Percentiles rank a stretch among this genome's conserved stretches.
These are phyloP conservation scores for Aspergillus pseudoterreus DNA, from an alignment of 2,329 filamentous ascomycete species.

Conservation along the genomic window DNA sequence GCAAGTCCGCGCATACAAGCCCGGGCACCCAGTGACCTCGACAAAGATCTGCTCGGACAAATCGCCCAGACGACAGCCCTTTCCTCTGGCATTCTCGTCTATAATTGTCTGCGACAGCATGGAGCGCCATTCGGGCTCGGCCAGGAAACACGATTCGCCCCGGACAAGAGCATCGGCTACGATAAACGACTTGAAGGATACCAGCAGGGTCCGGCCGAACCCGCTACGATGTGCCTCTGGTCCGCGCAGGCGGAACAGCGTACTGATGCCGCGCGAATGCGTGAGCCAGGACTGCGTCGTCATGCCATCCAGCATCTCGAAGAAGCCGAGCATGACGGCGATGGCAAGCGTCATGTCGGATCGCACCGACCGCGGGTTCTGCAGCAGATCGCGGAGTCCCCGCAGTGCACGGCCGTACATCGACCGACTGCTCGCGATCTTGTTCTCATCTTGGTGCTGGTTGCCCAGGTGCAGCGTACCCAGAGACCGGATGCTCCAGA, in stretches of 20 bases:
- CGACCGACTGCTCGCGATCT: constrained; percentile 4
- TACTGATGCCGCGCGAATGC: constrained; percentile 7
- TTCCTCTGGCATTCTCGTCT: neutral
- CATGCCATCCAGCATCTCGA: constrained; percentile 11
- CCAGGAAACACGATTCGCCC: constrained; percentile 10
- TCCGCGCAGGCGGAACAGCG: constrained; percentile 7
- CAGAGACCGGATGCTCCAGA: constrained; percentile 6
- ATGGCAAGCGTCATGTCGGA: constrained; percentile 3
- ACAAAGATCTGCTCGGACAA: neutral
- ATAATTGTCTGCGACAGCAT: neutral
- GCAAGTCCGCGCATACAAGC: neutral
- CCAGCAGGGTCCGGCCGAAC: constrained; percentile 9
- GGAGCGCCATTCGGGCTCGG: constrained; percentile 4
- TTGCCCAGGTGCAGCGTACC: constrained; percentile 2
- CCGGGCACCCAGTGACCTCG: neutral
- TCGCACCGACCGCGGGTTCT: neutral
- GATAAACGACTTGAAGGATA: constrained; percentile 9
- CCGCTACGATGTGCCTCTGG: constrained; percentile 8
- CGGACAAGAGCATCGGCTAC: constrained; percentile 9
- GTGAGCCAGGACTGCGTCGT: constrained; percentile 7
- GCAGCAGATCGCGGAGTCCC: neutral
- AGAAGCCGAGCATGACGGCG: constrained; percentile 6
- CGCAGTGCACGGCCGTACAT: constrained; percentile 6
- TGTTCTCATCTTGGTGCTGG: neutral
- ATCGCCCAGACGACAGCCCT: neutral